Conservation (phyloP, 805 yeast genomes). For the Yarrowia osloensis region DNA sequence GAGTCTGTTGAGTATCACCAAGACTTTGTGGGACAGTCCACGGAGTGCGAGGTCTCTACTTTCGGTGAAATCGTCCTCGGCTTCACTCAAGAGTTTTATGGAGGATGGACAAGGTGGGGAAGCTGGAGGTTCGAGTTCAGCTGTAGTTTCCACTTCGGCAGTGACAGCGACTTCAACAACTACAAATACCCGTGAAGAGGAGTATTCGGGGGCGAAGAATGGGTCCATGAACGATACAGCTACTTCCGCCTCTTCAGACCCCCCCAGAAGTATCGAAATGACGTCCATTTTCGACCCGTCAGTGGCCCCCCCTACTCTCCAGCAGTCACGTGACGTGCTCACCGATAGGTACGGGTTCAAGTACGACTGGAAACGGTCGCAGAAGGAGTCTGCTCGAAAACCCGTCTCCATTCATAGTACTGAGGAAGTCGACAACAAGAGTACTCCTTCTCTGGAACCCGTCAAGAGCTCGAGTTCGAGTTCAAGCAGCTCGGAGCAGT, state of each 20-base stretch:
- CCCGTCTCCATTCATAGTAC: not conserved
- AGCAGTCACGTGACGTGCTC: not conserved
- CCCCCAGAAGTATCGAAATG: slow-evolving; percentile 16
- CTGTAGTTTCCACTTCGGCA: not conserved
- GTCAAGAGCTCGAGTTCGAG: not conserved
- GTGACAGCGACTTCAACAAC: not conserved
- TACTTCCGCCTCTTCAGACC: not conserved
- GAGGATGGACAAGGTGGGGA: not conserved
- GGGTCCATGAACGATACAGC: not conserved
- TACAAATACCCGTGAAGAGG: not conserved
- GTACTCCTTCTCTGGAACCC: not conserved
- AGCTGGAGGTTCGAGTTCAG: not conserved
- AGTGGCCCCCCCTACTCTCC: slow-evolving; percentile 3
- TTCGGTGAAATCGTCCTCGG: not conserved
- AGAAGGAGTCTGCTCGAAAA: not conserved
- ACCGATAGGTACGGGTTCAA: slow-evolving; percentile 18
- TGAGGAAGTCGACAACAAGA: not conserved
- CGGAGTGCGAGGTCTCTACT: not conserved
- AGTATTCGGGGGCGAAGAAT: not conserved
- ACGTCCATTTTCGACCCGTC: slow-evolving; percentile 22
- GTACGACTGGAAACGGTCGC: slow-evolving; percentile 6
- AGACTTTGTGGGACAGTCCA: slow-evolving; percentile 14
- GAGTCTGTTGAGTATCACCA: slow-evolving; percentile 1
- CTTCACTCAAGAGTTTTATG: not conserved
- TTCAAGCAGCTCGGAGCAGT: not conserved